These are phyloP conservation scores for Myrica gale DNA, from an alignment of 306 rosid species.

Conservation along the genomic window DNA sequence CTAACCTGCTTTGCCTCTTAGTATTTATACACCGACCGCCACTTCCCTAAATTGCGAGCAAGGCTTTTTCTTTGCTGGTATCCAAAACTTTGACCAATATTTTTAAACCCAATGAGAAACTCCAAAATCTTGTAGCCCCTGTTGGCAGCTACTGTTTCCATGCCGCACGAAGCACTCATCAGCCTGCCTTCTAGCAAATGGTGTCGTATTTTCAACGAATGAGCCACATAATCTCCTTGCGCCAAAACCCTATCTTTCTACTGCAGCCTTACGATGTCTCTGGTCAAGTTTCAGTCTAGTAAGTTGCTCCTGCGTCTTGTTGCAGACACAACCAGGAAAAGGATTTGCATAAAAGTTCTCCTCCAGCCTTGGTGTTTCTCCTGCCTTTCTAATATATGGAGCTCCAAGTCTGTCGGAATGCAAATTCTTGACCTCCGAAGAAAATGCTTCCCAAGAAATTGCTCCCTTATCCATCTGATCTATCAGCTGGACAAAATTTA, in stretches of 20 bases:
- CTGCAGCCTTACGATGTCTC: conserved; percentile 30
- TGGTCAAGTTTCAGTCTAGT: conserved; percentile 32
- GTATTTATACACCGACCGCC: conserved; percentile 38
- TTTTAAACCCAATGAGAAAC: conserved; percentile 28
- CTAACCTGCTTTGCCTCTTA: conserved; percentile 41
- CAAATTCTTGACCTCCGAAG: conserved; percentile 49
- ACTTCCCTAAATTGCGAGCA: conserved; percentile 23
- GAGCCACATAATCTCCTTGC: conserved; percentile 16
- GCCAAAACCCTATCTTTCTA: conserved; percentile 43
- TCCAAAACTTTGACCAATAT: conserved; percentile 38
- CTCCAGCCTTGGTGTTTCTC: conserved; percentile 78
- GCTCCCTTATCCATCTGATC: conserved; percentile 57
- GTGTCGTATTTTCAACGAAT: conserved; percentile 17
- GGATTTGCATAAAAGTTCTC: conserved; percentile 96
- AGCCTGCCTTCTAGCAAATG: conserved; percentile 40
- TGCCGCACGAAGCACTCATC: conserved; percentile 26
- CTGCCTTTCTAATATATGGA: conserved; percentile 67
- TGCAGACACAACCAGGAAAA: conserved; percentile 84
- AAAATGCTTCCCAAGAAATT: conserved; percentile 65
- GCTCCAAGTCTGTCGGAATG: conserved; percentile 76
- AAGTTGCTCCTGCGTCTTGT: conserved; percentile 46
- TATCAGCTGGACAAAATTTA: conserved; percentile 66
- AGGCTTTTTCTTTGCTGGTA: conserved; percentile 31
- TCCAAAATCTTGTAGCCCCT: conserved; percentile 26
- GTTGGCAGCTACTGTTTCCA: conserved; percentile 35